Evolutionary conservation across 257 asterid species (phyloP).

Genomic region (Lycium barbarum): DNA sequence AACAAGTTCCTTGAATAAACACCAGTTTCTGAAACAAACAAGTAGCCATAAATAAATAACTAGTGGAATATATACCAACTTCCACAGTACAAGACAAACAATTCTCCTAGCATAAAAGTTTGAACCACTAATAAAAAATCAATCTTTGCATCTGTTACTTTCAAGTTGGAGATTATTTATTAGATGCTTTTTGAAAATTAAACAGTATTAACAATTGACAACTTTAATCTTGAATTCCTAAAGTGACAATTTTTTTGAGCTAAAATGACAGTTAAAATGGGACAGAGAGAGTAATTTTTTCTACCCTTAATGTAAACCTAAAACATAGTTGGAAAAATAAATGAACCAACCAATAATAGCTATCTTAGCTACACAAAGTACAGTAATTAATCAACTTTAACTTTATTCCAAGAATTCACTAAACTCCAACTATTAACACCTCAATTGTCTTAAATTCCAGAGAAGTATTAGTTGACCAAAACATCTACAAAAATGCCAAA

Average conservation of each 20-base stretch:
- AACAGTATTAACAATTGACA: too few species aligned
- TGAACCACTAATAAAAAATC: neutral
- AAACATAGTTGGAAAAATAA: slow-evolving; percentile 10
- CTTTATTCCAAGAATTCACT: slow-evolving; percentile 8
- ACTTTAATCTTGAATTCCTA: too few species aligned
- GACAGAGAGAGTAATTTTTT: neutral
- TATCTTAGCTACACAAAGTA: neutral
- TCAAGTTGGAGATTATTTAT: neutral
- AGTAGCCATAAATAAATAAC: neutral
- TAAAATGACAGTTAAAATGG: too few species aligned
- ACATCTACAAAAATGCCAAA: neutral
- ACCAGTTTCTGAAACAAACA: slow-evolving; percentile 35
- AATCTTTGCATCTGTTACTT: neutral
- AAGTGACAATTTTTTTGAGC: too few species aligned
- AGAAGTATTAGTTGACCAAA: neutral
- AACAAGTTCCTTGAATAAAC: slow-evolving; percentile 32
- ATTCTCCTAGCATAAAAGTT: neutral
- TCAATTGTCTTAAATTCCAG: neutral
- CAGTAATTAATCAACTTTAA: neutral
- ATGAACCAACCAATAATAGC: neutral
- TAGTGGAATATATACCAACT: slow-evolving; percentile 38
- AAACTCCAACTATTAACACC: neutral
- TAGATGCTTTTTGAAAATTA: too few species aligned
- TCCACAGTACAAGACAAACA: slow-evolving; percentile 14
- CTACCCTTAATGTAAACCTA: neutral